These are phyloP conservation scores for Apiospora rasikravindrae DNA, from an alignment of 2,329 filamentous ascomycete genomes.

Conservation along the genomic window DNA sequence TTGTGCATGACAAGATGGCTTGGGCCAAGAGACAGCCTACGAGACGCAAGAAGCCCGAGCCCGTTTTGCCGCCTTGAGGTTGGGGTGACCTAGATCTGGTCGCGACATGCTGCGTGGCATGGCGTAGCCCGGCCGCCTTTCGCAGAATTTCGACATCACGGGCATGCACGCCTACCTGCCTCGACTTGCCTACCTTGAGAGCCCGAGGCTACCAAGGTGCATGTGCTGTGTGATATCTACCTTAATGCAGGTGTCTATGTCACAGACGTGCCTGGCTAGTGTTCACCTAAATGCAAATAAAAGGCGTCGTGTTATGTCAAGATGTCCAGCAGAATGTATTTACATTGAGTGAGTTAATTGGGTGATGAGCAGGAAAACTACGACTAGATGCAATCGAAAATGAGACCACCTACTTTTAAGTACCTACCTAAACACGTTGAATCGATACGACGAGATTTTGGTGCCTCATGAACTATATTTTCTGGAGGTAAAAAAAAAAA, in stretches of 20 bases:
- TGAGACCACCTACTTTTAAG: no score
- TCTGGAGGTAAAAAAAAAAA: no score
- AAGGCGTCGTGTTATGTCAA: background rate
- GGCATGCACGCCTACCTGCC: no score
- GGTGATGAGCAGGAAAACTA: no score
- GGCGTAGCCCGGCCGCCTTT: background rate
- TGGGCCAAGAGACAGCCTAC: background rate
- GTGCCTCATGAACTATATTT: no score
- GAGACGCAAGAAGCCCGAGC: background rate
- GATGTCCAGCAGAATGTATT: no score
- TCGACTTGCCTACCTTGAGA: background rate
- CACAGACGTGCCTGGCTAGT: no score
- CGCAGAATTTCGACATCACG: background rate
- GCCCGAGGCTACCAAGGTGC: background rate
- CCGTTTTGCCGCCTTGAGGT: background rate
- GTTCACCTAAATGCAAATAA: background rate
- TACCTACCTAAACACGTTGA: no score
- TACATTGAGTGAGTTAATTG: no score
- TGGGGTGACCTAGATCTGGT: background rate
- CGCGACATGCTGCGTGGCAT: background rate
- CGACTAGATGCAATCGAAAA: no score
- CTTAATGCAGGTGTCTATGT: no score
- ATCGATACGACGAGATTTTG: no score
- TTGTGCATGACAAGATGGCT: background rate
- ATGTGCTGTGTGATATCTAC: background rate